Percentiles rank a stretch among this genome's conserved stretches.
Conservation (phyloP, 106 monocot genomes). For the Phalaenopsis equestris region DNA sequence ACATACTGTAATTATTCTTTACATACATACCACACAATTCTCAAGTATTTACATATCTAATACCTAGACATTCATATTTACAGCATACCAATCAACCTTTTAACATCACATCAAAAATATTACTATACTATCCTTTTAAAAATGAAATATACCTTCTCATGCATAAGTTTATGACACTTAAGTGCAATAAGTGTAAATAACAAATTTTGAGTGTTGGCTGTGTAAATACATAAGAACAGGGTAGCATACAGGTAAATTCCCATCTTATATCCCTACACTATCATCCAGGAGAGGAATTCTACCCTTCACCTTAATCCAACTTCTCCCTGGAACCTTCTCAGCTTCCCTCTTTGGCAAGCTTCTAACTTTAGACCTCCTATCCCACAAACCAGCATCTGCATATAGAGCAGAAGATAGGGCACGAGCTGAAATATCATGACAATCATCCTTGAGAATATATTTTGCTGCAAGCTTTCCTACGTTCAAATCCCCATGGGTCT, state of each 20-base stretch:
- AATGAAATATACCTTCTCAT: too few relatives aligned
- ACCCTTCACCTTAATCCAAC: conserved; percentile 4
- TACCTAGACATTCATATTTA: too few relatives aligned
- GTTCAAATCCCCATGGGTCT: conserved; percentile 8
- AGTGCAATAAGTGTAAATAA: too few relatives aligned
- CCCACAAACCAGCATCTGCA: conserved; percentile 13
- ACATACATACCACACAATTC: too few relatives aligned
- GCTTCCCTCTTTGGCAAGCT: not conserved
- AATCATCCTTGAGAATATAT: conserved; percentile 10
- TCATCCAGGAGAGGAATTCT: not conserved
- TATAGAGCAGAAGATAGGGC: conserved; percentile 14
- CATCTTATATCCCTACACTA: not conserved
- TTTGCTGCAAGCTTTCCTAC: conserved; percentile 17
- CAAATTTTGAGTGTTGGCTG: too few relatives aligned
- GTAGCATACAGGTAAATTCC: too few relatives aligned
- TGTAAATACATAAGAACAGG: too few relatives aligned
- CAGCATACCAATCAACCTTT: too few relatives aligned
- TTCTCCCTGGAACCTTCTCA: conserved; percentile 22
- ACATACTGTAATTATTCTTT: not conserved
- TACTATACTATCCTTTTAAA: too few relatives aligned
- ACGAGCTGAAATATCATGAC: conserved; percentile 13
- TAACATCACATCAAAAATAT: too few relatives aligned
- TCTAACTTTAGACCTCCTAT: conserved; percentile 13
- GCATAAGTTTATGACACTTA: too few relatives aligned
- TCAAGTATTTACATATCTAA: too few relatives aligned